These are phyloP conservation scores for Anisodus tanguticus DNA, from an alignment of 257 asterid genomes.

Conservation along the genomic window DNA sequence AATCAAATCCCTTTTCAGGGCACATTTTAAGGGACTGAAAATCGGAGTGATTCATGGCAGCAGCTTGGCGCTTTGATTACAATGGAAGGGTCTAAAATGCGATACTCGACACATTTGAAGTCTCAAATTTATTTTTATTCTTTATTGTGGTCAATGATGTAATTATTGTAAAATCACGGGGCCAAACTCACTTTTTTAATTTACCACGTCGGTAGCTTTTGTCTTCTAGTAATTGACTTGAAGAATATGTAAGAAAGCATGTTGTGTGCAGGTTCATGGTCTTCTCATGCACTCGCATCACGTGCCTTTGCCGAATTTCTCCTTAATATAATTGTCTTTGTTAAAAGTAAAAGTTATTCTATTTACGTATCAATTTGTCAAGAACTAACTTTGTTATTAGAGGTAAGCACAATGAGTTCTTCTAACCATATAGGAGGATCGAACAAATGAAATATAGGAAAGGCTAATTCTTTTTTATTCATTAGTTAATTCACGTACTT, in stretches of 20 bases:
- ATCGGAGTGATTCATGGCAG: neutral
- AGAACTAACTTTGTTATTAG: too few species aligned
- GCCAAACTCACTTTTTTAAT: neutral
- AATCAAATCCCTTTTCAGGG: neutral
- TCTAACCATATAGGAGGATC: too few species aligned
- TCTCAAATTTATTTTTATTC: neutral
- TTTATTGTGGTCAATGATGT: neutral
- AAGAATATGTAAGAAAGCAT: conserved; percentile 17
- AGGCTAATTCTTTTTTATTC: too few species aligned
- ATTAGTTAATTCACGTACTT: too few species aligned
- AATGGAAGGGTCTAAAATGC: neutral
- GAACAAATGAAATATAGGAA: too few species aligned
- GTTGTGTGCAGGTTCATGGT: neutral
- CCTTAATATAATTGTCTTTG: too few species aligned
- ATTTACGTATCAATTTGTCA: neutral
- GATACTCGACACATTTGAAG: neutral
- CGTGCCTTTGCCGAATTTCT: neutral
- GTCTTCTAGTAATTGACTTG: neutral
- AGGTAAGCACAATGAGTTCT: too few species aligned
- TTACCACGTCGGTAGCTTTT: neutral
- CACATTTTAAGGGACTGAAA: neutral
- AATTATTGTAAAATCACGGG: neutral
- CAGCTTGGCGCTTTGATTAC: neutral
- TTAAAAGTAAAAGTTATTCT: neutral
- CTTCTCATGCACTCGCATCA: conserved; percentile 1